phyloP scores from a whole-genome alignment of 2,329 filamentous ascomycete species.

The Xylariales sp. region DNA sequence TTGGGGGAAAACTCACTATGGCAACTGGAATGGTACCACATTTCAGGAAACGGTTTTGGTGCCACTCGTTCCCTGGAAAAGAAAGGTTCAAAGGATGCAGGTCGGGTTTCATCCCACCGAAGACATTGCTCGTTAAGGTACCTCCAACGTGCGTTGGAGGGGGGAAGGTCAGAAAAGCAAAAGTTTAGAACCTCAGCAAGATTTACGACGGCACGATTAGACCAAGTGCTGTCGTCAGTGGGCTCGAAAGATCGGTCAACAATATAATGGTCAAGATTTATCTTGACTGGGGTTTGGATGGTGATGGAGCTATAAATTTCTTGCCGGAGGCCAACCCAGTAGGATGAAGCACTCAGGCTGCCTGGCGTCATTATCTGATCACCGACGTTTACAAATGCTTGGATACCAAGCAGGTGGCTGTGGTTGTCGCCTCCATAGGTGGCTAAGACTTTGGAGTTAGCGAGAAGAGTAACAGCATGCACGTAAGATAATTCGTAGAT shows the following conservation, averaged over 20 bases:
- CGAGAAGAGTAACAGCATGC: too few relatives aligned
- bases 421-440: conserved; percentile 40
- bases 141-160: conserved; percentile 32
- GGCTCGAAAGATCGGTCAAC: conserved; percentile 45
- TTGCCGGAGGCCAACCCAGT: conserved; percentile 54
- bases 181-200: conserved; percentile 61
- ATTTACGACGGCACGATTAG: conserved; percentile 57
- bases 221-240: conserved; percentile 51
- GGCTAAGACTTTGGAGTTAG: conserved; percentile 24
- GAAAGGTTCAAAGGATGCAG: conserved; percentile 50
- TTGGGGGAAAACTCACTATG: conserved; percentile 46
- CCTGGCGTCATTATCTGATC: conserved; percentile 34
- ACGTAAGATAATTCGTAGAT: neutral
- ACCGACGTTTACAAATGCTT: conserved; percentile 40
- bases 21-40: conserved; percentile 53
- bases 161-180: conserved; percentile 46
- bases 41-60: conserved; percentile 48
- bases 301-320: conserved; percentile 55
- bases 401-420: conserved; percentile 40
- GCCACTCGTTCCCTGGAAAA: conserved; percentile 35
- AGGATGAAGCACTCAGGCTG: conserved; percentile 46
- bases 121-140: conserved; percentile 37
- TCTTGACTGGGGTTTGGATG: conserved; percentile 38
- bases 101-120: conserved; percentile 43
- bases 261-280: conserved; percentile 45